Base-by-base conservation (phyloP, 257 asterid genomes). In the Orobanche coerulescens region DNA sequence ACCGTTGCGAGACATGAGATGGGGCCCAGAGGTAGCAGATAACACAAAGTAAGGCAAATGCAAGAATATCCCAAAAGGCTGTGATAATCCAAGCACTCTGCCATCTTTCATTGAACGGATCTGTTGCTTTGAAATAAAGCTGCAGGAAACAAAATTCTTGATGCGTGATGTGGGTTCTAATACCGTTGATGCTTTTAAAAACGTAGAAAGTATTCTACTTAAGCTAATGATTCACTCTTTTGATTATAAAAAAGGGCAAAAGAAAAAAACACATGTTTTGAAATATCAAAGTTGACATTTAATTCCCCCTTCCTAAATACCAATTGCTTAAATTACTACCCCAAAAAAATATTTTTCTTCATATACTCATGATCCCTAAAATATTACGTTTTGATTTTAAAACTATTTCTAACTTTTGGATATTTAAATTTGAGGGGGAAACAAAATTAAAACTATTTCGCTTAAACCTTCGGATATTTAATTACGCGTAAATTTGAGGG, bases 11-110 rank as follows among this genome's bases (percentile, higher is more conserved):
- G 77, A 80, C 83, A 74, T 86, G 96, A 2, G 99, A 93, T 60
- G 99, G 99, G 33, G 94, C 90, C 97, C 99, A 89, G 18, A 93
- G 94, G 77, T 76, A 84, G 76, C 99, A 93, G 76, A 93, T 93
- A 53, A 93, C 95, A 68, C 88, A 66, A 11, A 89, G 95, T 75
- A 93, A 71, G 33, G 81, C 84, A 58, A 93, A 75, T 42, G 92
- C 85, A 55, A 93, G 83, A 70, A 93, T 72, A 78, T 93, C 97
- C 99, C 99, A 93, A 81, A 89, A 93, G 62, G 99, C 95, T 60
- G 90, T 82, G 78, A 93, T 76, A 64, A 89, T 84, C 99, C 99
- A 93, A 46, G 95, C 95, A 68, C 84, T 82, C 76, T 80, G 92
- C 99, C 99, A 93, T 73, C 85, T 83, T 79, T 93, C 99, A 30